Evolutionary conservation across 306 rosid genomes (phyloP).

Genomic region (Benincasa hispida): DNA sequence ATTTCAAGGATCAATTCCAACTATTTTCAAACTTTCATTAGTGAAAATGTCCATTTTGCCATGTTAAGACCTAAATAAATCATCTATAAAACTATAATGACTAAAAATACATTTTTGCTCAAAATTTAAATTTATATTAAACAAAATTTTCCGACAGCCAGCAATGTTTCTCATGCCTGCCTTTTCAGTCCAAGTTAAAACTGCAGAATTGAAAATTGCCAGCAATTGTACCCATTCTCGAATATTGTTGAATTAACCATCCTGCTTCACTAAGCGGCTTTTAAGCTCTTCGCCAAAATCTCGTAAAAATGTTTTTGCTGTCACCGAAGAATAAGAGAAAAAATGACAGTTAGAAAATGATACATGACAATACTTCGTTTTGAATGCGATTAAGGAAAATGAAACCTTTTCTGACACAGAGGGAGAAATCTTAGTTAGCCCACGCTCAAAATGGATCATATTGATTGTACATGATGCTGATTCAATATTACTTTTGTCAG

Average conservation of each 20-base stretch:
- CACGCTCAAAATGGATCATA: not conserved
- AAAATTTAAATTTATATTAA: too few species aligned
- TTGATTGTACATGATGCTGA: not conserved
- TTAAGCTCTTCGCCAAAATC: conserved; percentile 1
- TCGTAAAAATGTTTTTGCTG: not conserved
- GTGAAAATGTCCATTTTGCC: not conserved
- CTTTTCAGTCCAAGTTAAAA: not conserved
- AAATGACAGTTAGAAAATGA: not conserved
- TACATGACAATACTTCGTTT: not conserved
- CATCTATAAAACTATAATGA: not conserved
- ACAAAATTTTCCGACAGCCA: not conserved
- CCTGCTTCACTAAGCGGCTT: not conserved
- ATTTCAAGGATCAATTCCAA: too few species aligned
- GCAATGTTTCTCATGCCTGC: not conserved
- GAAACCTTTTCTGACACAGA: not conserved
- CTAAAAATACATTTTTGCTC: not conserved
- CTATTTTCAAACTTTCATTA: too few species aligned
- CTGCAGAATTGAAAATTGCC: not conserved
- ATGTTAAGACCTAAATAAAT: not conserved
- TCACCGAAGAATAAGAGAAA: not conserved
- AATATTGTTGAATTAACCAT: not conserved
- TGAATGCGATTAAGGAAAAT: not conserved
- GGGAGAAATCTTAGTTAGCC: not conserved
- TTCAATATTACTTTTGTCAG: not conserved
- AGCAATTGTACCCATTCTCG: not conserved